These are phyloP conservation scores for Arthrobotrys musiformis DNA, from an alignment of 2,329 filamentous ascomycete genomes.

Conservation along the genomic window DNA sequence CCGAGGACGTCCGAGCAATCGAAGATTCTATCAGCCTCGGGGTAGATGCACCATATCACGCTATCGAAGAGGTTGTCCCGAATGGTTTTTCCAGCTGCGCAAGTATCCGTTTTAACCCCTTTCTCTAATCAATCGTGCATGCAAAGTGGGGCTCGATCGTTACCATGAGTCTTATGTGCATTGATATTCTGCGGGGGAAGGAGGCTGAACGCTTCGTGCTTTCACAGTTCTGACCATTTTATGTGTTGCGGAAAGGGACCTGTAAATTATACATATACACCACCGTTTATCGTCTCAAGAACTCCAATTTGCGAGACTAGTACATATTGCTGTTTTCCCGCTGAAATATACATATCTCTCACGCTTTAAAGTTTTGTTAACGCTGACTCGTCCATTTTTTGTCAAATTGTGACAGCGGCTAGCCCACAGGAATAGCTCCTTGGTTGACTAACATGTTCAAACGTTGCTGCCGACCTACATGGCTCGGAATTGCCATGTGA, in stretches of 20 bases:
- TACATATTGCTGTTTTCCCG: constrained; percentile 29
- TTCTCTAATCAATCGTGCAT: neutral
- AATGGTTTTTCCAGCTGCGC: neutral
- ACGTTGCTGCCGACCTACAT: neutral
- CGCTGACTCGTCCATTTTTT: neutral
- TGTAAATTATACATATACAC: constrained; percentile 42
- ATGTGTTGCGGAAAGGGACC: constrained; percentile 12
- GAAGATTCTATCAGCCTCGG: constrained; percentile 2
- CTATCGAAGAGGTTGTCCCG: neutral
- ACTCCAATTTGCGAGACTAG: constrained; percentile 22
- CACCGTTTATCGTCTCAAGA: constrained; percentile 32
- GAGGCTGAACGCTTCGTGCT: constrained; percentile 5
- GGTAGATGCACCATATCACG: neutral
- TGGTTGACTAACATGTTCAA: neutral
- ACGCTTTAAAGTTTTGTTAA: neutral
- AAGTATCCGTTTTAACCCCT: neutral
- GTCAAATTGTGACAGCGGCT: constrained; percentile 43
- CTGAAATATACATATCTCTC: constrained; percentile 30
- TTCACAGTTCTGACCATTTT: neutral
- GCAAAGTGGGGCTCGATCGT: constrained; percentile 20
- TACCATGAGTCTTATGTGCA: constrained; percentile 29
- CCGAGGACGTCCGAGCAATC: constrained; percentile 1
- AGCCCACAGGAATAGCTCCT: neutral
- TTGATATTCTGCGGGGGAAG: constrained; percentile 26
- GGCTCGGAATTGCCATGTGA: constrained; percentile 2